Percentiles rank a stretch among this genome's conserved stretches.
phyloP scores from a whole-genome alignment of 2,329 filamentous ascomycete species.

The Plectosphaerella cucumerina region DNA sequence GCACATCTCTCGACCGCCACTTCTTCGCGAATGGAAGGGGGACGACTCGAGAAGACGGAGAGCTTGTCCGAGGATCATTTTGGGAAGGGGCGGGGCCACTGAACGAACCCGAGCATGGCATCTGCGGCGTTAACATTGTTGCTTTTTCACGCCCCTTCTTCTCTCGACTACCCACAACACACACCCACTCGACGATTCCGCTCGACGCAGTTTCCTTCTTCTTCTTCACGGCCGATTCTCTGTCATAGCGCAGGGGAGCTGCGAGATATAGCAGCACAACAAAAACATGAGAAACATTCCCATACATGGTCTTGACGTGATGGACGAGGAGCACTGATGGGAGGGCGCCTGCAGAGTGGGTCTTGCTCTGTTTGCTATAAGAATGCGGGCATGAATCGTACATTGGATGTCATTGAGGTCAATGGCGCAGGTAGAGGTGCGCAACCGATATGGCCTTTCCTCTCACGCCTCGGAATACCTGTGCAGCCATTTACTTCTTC shows the following conservation, averaged over 20 bases:
- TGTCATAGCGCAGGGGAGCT: background rate
- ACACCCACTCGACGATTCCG: slow-evolving; percentile 2
- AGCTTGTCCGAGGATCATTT: background rate
- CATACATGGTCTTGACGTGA: too few species aligned
- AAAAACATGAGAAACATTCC: background rate
- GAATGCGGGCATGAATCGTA: background rate
- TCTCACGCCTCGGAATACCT: background rate
- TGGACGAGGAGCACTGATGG: too few species aligned
- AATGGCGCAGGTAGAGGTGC: background rate
- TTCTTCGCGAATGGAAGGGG: background rate
- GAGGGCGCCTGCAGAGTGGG: too few species aligned
- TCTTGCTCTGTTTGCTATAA: background rate
- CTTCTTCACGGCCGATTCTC: background rate
- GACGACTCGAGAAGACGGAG: background rate
- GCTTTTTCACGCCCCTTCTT: background rate
- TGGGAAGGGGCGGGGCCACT: background rate
- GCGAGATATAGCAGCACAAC: background rate
- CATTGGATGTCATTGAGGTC: background rate
- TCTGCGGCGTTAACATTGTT: background rate
- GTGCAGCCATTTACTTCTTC: slow-evolving; percentile 4
- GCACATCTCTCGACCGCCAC: background rate
- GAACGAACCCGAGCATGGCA: background rate
- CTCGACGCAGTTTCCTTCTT: slow-evolving; percentile 1
- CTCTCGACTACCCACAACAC: background rate
- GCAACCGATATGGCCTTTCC: background rate